Base-by-base conservation (phyloP, 345 rosid species). In the Microcos paniculata region DNA sequence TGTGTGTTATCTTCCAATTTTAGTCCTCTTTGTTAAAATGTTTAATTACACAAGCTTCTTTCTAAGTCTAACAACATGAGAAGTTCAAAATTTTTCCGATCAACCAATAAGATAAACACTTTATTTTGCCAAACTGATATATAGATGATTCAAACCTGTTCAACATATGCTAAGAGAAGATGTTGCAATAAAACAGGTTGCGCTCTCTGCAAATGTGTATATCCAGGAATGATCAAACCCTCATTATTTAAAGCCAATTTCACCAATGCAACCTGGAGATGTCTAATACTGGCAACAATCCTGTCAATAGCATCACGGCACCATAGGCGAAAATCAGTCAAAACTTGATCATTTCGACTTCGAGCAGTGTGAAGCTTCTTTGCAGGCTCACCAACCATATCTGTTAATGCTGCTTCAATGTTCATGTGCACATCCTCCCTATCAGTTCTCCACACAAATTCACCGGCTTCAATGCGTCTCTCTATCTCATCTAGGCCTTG, bases 361-460 rank as follows among this genome's bases (percentile, higher is more conserved):
- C 98, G 77, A 62, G 99, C 98, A 1, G 98, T 93, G 83, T 96
- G 98, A 21, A 96, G 97, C 73, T 92, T 96, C 88, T 96, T 96
- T 4, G 98, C 99, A 65, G 99, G 97, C 46, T 93, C 98, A n/a
- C 98, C 99, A 56, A 93, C 90, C 78, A 93, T 57, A 88, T 96
- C 98, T 71, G 92, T 96, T 26, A 96, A 89, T 0, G 97, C 90
- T 23, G 97, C 99, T 83, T 96, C 97, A 71, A 96, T 90, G 84
- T 96, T 96, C 99, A 96, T 92, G 77, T 93, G 99, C 40, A 92
- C 99, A 84, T 96, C 97, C 80, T 96, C 99, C 81, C 97, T 66
- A 76, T 92, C 98, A 55, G 91, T 87, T 84, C 95, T 93, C 99
- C 99, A 96, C 66, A 80, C 83, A 77, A 96, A 96, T 45, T 88